phyloP scores from a whole-genome alignment of 371 early-diverging fungal genomes.

The Phascolomyces articulosus region DNA sequence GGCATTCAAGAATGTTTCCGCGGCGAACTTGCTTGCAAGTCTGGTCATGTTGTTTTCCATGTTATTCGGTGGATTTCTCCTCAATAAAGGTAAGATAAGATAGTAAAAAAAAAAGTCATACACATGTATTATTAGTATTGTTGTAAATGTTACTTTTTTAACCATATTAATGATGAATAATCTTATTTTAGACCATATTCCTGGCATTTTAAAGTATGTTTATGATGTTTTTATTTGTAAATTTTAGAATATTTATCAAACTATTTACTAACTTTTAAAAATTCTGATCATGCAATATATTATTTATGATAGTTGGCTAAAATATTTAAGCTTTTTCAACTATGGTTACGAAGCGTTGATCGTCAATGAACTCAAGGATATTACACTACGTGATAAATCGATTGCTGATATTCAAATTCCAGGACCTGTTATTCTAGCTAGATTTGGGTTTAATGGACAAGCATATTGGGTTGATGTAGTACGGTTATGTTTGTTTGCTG shows the following conservation, averaged over 20 bases:
- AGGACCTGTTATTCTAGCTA: constrained; percentile 45
- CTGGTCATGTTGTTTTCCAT: constrained; percentile 86
- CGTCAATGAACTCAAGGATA: constrained; percentile 67
- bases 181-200: constrained; percentile 39
- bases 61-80: constrained; percentile 86
- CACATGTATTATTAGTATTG: too few relatives aligned
- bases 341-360: constrained; percentile 88
- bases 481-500: constrained; percentile 28
- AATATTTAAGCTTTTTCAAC: constrained; percentile 84
- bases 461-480: constrained; percentile 47
- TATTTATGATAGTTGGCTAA: constrained; percentile 71
- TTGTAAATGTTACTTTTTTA: too few relatives aligned
- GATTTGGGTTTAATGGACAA: constrained; percentile 54
- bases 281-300: too few relatives aligned
- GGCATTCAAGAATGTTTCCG: constrained; percentile 69
- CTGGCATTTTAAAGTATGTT: constrained; percentile 41
- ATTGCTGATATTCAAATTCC: constrained; percentile 58
- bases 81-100: constrained; percentile 69
- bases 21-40: constrained; percentile 77
- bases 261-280: not conserved
- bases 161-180: too few relatives aligned
- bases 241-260: too few relatives aligned
- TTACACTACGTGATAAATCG: constrained; percentile 46
- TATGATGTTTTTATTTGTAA: too few relatives aligned
- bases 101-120: not conserved